Conservation (phyloP, 139 green algal species). For the Tetratostichococcus sp. region DNA sequence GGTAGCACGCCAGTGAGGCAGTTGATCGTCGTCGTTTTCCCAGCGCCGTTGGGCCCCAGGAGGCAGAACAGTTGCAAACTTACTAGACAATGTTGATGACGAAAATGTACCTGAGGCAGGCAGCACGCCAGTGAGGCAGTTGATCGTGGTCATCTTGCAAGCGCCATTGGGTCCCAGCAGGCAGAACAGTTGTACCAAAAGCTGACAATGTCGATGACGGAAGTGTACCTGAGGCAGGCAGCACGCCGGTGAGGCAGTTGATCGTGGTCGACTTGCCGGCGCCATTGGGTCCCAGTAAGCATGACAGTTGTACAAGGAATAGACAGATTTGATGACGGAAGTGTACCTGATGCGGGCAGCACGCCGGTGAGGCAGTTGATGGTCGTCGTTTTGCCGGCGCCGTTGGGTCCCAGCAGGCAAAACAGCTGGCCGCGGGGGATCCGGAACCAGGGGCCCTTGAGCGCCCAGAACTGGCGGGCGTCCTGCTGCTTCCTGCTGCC, state of each 20-base stretch:
- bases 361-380: slow-evolving; percentile 58
- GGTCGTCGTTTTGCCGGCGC: slow-evolving; percentile 56
- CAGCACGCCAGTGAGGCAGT: too few species aligned
- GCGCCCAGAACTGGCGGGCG: slow-evolving; percentile 59
- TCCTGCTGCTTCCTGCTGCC: background rate
- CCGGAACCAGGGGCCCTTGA: slow-evolving; percentile 75
- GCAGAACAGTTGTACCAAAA: too few species aligned
- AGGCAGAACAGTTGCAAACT: too few species aligned
- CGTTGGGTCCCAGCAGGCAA: slow-evolving; percentile 41
- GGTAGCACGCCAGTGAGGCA: too few species aligned
- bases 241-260: slow-evolving; percentile 50
- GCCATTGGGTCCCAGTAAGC: slow-evolving; percentile 42
- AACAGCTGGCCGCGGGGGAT: slow-evolving; percentile 52
- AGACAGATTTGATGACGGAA: too few species aligned
- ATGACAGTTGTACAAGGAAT: slow-evolving; percentile 10
- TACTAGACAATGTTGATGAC: too few species aligned
- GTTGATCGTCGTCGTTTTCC: too few species aligned
- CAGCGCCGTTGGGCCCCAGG: too few species aligned
- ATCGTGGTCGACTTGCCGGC: slow-evolving; percentile 62
- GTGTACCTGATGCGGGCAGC: slow-evolving; percentile 11
- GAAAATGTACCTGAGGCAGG: too few species aligned
- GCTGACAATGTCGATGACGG: too few species aligned
- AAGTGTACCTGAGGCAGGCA: slow-evolving; percentile 13
- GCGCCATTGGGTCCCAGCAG: too few species aligned
- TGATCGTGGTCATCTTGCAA: too few species aligned